These are phyloP conservation scores for Piromyces finnis DNA, from an alignment of 192 early-diverging fungal species.

Conservation along the genomic window DNA sequence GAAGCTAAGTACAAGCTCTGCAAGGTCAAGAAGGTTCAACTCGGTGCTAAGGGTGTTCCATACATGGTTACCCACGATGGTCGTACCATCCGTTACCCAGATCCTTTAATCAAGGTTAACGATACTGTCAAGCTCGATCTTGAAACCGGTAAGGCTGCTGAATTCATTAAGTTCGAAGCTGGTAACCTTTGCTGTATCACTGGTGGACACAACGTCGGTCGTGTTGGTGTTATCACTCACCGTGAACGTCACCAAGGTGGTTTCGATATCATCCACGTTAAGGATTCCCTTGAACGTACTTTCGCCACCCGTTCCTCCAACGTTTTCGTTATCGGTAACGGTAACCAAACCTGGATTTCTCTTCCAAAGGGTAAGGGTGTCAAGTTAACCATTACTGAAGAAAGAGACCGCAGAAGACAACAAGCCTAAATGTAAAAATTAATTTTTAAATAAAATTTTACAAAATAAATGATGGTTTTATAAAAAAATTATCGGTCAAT, in stretches of 20 bases:
- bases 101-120: constrained; percentile 97
- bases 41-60: constrained; percentile 90
- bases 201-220: constrained; percentile 96
- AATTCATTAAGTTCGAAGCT: constrained; percentile 91
- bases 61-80: constrained; percentile 97
- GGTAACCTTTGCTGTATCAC: constrained; percentile 95
- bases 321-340: constrained; percentile 76
- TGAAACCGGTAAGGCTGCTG: constrained; percentile 78
- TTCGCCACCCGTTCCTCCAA: constrained; percentile 97
- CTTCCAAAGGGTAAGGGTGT: constrained; percentile 98
- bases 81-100: constrained; percentile 98
- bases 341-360: constrained; percentile 86
- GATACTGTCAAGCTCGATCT: constrained; percentile 96
- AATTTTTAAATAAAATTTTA: background rate
- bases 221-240: constrained; percentile 91
- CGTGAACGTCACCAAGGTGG: constrained; percentile 92
- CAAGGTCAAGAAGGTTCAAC: constrained; percentile 91
- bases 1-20: constrained; percentile 99
- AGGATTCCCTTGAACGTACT: constrained; percentile 83
- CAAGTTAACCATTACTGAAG: constrained; percentile 83
- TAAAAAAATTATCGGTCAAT: background rate
- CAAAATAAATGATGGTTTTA: background rate
- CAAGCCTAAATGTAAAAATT: background rate
- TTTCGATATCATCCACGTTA: constrained; percentile 98
- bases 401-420: constrained; percentile 59